Evolutionary conservation across 2,329 filamentous ascomycete species (phyloP), one percentile per base, ranked within the genome.

Genomic region (Talaromyces amestolkiae): DNA sequence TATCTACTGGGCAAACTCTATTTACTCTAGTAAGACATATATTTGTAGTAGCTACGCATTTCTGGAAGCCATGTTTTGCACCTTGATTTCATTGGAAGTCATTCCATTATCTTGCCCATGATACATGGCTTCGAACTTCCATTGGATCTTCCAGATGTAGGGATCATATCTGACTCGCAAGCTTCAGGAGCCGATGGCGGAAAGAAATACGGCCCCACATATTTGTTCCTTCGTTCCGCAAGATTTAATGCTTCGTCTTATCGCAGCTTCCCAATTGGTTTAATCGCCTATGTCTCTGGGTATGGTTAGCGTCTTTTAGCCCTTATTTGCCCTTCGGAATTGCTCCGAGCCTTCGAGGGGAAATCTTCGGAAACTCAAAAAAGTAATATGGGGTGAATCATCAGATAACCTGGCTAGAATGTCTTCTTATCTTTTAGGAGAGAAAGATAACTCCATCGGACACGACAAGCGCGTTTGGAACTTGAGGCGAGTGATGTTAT

Each of bases 251-350:
- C n/a, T 22, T 45, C 5, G 19, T 41, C 15, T 54, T 62, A 62
- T 62, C 47, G 47, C 13, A 31, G 49, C 35, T 13, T 11, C 54
- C 19, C n/a, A 35, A 54, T 62, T 62, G 47, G 60, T 17, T 37
- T 4, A 35, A 27, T 62, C 60, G 60, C 47, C 22, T 41, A 54
- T 49, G 17, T 43, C 17, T 22, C 22, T 19, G n/a, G 41, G 54
- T 15, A 9, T 2, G 47, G 43, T 51, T 62, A 54, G 60, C 24
- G 45, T 35, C 4, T 3, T 24, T n/a, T 3, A 4, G 51, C 8
- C 4, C 24, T 33, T 8, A 47, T 27, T 41, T 62, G 43, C 54
- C 47, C 3, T 13, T 47, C n/a, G 43, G 43, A 47, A n/a, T 22
- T 45, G 41, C n/a, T 45, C 35, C 60, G 41, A 19, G 7, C 24